Percentiles rank a stretch among this genome's conserved stretches.
Evolutionary conservation across 2,329 filamentous ascomycete species (phyloP).

Genomic region (Coleophoma eucalyptorum): DNA sequence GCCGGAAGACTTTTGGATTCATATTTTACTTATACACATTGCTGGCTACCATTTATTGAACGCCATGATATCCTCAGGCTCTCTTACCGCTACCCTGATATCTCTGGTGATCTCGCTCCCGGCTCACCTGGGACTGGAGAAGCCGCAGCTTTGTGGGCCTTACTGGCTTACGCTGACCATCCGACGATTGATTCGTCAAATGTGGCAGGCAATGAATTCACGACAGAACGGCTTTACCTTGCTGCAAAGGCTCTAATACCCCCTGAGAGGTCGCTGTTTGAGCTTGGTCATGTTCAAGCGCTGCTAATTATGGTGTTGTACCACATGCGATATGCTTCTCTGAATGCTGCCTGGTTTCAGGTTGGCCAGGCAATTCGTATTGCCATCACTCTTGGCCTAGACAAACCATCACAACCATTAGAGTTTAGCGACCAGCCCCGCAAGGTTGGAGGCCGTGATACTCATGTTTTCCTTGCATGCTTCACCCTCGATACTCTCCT

Average conservation of each 20-base stretch:
- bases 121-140: slow-evolving; percentile 20
- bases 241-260: slow-evolving; percentile 43
- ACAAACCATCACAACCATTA: slow-evolving; percentile 20
- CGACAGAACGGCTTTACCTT: slow-evolving; percentile 36
- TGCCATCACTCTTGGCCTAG: slow-evolving; percentile 33
- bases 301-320: slow-evolving; percentile 55
- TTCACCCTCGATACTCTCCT: slow-evolving; percentile 56
- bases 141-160: slow-evolving; percentile 54
- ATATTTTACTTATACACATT: slow-evolving; percentile 70
- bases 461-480: slow-evolving; percentile 45
- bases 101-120: neutral
- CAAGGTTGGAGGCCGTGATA: neutral
- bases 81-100: slow-evolving; percentile 4
- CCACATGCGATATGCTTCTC: slow-evolving; percentile 50
- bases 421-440: slow-evolving; percentile 13
- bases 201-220: neutral
- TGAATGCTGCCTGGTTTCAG: slow-evolving; percentile 55
- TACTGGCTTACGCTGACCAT: slow-evolving; percentile 48
- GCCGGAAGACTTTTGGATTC: slow-evolving; percentile 50
- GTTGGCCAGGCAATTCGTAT: slow-evolving; percentile 57
- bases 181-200: slow-evolving; percentile 32
- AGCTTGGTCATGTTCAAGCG: slow-evolving; percentile 44
- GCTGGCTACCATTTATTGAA: slow-evolving; percentile 69
- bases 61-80: slow-evolving; percentile 37
- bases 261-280: slow-evolving; percentile 37